phyloP scores from a whole-genome alignment of 306 rosid genomes.

The Trifolium repens region DNA sequence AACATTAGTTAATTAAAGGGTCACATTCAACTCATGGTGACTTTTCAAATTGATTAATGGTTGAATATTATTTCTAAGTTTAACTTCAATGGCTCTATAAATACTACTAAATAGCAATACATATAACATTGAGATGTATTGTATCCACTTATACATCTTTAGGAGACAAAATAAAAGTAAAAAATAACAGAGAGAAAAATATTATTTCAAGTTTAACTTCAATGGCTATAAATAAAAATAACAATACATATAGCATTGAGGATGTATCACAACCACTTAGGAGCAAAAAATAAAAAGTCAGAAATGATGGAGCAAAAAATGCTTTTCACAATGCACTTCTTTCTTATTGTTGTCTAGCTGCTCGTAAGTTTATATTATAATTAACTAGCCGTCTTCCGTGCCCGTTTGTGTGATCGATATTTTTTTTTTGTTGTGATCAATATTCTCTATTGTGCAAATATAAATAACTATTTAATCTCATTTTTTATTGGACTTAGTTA shows the following conservation, averaged over 20 bases:
- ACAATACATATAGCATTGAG: not conserved
- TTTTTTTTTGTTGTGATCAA: too few species aligned
- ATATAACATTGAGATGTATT: too few species aligned
- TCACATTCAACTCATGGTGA: not conserved
- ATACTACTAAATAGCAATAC: too few species aligned
- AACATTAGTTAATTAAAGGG: not conserved
- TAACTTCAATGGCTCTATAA: too few species aligned
- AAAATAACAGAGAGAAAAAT: too few species aligned
- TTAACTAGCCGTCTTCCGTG: too few species aligned
- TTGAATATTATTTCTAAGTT: not conserved
- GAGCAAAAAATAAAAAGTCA: not conserved
- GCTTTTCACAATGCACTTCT: not conserved
- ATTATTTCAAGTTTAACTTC: not conserved
- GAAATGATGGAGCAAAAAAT: constrained; percentile 8
- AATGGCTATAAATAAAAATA: not conserved
- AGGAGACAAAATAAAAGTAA: too few species aligned
- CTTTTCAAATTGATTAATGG: not conserved
- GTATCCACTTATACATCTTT: too few species aligned
- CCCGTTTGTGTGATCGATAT: too few species aligned
- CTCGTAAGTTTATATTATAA: constrained; percentile 28
- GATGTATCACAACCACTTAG: not conserved
- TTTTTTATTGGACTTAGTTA: too few species aligned
- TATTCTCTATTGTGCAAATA: too few species aligned
- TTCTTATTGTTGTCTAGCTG: constrained; percentile 33
- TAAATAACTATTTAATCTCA: too few species aligned